Evolutionary conservation across 2,329 filamentous ascomycete genomes (phyloP).

Genomic region (Trichophyton rubrum): DNA sequence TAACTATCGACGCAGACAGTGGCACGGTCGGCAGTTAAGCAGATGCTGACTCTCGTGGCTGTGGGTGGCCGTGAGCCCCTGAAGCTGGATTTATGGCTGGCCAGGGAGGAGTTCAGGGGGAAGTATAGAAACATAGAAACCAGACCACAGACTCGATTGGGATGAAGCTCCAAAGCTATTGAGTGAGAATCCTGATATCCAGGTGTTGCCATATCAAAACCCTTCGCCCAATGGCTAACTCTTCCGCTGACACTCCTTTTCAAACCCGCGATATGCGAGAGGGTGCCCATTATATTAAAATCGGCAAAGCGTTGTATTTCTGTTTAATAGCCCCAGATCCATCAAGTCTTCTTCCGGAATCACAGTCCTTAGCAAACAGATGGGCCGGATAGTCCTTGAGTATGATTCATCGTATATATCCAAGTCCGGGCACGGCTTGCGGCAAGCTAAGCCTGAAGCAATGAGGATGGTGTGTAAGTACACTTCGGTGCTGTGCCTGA

Average conservation of each 20-base stretch:
- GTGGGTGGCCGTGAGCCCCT: neutral
- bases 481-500: neutral
- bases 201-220: no score
- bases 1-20: neutral
- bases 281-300: neutral
- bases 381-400: neutral
- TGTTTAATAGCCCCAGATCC: neutral
- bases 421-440: neutral
- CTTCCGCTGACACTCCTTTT: neutral
- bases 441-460: neutral
- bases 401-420: neutral
- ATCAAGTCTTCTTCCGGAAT: neutral
- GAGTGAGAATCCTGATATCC: no score
- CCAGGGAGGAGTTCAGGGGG: no score
- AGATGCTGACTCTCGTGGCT: neutral
- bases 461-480: neutral
- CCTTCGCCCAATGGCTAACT: neutral
- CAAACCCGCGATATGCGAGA: neutral
- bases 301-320: neutral
- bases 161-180: no score
- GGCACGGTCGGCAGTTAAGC: neutral
- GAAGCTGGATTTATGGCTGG: no score
- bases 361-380: slow-evolving; percentile 8
- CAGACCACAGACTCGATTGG: no score
- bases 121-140: no score